Conservation (phyloP, 2,329 filamentous ascomycete species). For the Trichophyton equinum region DNA sequence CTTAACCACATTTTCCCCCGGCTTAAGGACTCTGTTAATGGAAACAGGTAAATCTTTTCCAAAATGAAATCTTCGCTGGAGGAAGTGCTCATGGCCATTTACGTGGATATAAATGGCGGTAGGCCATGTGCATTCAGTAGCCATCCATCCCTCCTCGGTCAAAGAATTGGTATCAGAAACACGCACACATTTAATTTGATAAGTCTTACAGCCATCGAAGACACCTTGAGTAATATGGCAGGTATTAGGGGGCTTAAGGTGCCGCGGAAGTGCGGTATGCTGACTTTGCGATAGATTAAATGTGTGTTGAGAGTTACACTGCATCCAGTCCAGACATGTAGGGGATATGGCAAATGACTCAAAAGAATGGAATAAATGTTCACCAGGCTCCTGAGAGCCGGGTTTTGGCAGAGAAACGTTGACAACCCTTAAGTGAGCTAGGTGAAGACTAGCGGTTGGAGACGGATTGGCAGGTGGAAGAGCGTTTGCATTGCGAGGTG, state of each 20-base stretch:
- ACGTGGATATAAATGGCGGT: constrained; percentile 54
- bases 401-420: background rate
- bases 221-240: constrained; percentile 23
- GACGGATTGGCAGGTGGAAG: constrained; percentile 32
- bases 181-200: constrained; percentile 57
- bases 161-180: constrained; percentile 23
- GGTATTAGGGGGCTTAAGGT: constrained; percentile 13
- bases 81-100: constrained; percentile 47
- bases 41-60: constrained; percentile 66
- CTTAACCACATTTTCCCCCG: constrained; percentile 51
- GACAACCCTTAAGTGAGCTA: constrained; percentile 39
- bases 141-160: constrained; percentile 47
- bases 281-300: constrained; percentile 25
- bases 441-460: constrained; percentile 44
- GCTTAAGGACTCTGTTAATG: constrained; percentile 47
- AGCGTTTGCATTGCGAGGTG: constrained; percentile 22
- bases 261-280: constrained; percentile 24
- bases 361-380: constrained; percentile 27
- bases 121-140: constrained; percentile 58
- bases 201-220: constrained; percentile 45
- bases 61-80: constrained; percentile 57
- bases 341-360: constrained; percentile 23
- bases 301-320: constrained; percentile 21
- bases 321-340: constrained; percentile 18
- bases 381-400: background rate